Conservation (phyloP, 495 filamentous ascomycete species). For the Aspergillus affinis region DNA sequence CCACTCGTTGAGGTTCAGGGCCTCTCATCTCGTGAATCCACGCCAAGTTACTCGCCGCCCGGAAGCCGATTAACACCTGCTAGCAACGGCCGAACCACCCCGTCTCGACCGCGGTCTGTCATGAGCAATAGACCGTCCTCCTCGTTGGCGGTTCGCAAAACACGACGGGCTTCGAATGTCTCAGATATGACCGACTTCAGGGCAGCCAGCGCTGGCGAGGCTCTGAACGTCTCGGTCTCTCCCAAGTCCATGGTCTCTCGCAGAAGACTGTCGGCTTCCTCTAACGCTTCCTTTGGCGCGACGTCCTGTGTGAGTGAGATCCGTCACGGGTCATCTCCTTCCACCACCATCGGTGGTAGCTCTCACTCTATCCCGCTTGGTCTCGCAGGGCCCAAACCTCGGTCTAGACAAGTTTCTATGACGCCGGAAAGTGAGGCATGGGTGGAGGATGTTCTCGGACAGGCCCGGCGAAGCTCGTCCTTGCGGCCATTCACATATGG, state of each 20-base stretch:
- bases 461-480: constrained; percentile 42
- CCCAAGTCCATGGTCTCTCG: constrained; percentile 26
- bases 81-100: constrained; percentile 30
- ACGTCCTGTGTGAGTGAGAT: constrained; percentile 27
- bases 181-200: constrained; percentile 35
- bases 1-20: constrained; percentile 46
- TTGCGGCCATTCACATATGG: constrained; percentile 23
- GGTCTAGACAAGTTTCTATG: constrained; percentile 45
- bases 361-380: constrained; percentile 41
- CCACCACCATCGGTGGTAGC: constrained; percentile 17
- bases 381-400: constrained; percentile 49
- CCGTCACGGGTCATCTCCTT: constrained; percentile 20
- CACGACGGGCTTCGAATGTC: constrained; percentile 38
- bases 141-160: constrained; percentile 43
- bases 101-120: constrained; percentile 37
- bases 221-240: constrained; percentile 32
- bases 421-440: constrained; percentile 53
- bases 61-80: constrained; percentile 23
- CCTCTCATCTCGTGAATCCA: constrained; percentile 33
- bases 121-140: constrained; percentile 40
- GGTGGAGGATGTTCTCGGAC: constrained; percentile 48
- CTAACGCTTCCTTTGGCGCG: constrained; percentile 35
- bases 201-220: constrained; percentile 28
- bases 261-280: constrained; percentile 42
- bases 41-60: constrained; percentile 33